These are phyloP conservation scores for Komagataella pseudopastoris DNA, from an alignment of 805 yeast genomes.

Conservation along the genomic window DNA sequence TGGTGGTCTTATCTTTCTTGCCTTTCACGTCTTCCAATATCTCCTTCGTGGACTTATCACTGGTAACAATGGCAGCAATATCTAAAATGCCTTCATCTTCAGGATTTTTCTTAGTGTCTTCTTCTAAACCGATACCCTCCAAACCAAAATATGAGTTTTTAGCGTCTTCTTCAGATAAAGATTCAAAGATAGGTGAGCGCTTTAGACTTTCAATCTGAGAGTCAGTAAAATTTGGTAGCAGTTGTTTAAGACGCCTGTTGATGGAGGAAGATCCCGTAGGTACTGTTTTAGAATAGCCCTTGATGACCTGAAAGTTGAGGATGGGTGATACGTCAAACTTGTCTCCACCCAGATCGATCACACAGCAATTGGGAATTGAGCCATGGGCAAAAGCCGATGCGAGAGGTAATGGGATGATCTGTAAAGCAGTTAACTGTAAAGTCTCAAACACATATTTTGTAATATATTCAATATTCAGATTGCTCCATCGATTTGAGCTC, in stretches of 20 bases:
- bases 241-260: constrained; percentile 33
- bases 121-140: constrained; percentile 20
- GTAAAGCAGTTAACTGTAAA: constrained; percentile 58
- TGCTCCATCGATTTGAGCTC: constrained; percentile 58
- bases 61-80: constrained; percentile 79
- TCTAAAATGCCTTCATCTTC: constrained; percentile 66
- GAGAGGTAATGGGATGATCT: constrained; percentile 53
- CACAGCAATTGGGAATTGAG: constrained; percentile 45
- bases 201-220: constrained; percentile 67
- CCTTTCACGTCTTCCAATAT: constrained; percentile 15
- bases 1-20: constrained; percentile 7
- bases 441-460: constrained; percentile 67
- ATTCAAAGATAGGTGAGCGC: constrained; percentile 64
- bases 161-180: constrained; percentile 54
- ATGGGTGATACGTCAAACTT: constrained; percentile 72
- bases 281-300: background rate
- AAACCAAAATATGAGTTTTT: constrained; percentile 48
- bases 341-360: constrained; percentile 70
- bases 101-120: constrained; percentile 11
- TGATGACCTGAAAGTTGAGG: constrained; percentile 51
- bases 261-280: constrained; percentile 55
- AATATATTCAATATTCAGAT: constrained; percentile 48
- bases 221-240: constrained; percentile 43
- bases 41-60: constrained; percentile 51
- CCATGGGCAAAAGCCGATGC: constrained; percentile 69